A percentile compares a stretch with the other conserved stretches of the same genome.
phyloP scores from a whole-genome alignment of 257 asterid genomes.

The Nyctanthes arbortristis region DNA sequence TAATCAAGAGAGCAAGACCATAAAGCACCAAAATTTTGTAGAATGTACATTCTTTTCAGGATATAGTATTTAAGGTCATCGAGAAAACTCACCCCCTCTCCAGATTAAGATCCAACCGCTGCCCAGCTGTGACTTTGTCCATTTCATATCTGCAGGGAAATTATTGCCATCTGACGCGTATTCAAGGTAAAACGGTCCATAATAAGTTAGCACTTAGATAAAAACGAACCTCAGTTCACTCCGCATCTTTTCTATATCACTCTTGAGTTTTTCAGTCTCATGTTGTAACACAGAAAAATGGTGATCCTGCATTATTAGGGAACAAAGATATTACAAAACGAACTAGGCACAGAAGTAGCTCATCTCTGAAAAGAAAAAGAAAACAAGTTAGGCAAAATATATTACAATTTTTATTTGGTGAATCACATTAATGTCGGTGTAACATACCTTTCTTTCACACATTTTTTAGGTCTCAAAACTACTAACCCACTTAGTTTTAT shows the following conservation, averaged over 20 bases:
- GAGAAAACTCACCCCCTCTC: constrained; percentile 70
- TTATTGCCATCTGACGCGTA: neutral
- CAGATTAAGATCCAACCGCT: constrained; percentile 90
- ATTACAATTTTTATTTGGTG: too few relatives aligned
- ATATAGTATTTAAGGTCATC: neutral
- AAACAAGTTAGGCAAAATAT: too few relatives aligned
- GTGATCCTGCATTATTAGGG: constrained; percentile 68
- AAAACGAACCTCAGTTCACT: constrained; percentile 73
- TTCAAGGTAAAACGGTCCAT: too few relatives aligned
- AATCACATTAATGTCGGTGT: too few relatives aligned
- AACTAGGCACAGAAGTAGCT: neutral
- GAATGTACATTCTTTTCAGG: neutral
- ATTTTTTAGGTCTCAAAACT: too few relatives aligned
- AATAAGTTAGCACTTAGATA: neutral
- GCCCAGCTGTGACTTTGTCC: constrained; percentile 94
- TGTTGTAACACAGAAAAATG: constrained; percentile 89
- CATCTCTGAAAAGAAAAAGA: constrained; percentile 2
- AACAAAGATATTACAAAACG: constrained; percentile 22
- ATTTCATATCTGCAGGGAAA: constrained; percentile 76
- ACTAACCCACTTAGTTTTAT: too few relatives aligned
- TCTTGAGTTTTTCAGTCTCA: constrained; percentile 80
- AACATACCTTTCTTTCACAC: too few relatives aligned
- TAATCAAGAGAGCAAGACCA: neutral
- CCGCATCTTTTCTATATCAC: constrained; percentile 86
- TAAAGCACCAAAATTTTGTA: neutral